A percentile compares a stretch with the other conserved stretches of the same genome.
Conservation (phyloP, 2,329 filamentous ascomycete species). For the Aspergillus japonicus region DNA sequence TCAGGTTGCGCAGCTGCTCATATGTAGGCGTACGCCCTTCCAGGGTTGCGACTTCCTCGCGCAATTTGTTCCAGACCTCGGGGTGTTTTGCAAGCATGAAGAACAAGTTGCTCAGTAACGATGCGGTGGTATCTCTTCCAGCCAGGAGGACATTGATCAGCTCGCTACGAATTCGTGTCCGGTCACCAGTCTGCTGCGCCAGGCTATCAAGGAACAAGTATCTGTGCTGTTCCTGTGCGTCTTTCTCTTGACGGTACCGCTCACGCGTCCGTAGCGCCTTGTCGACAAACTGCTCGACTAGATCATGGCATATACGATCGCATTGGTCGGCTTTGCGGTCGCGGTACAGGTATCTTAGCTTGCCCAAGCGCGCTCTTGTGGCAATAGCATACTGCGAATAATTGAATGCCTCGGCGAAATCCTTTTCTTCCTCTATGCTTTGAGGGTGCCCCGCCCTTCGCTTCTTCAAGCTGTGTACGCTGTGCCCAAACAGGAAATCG, state of each 20-base stretch:
- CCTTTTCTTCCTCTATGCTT: slow-evolving; percentile 7
- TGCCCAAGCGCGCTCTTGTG: slow-evolving; percentile 15
- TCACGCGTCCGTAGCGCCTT: slow-evolving; percentile 31
- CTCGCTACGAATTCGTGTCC: slow-evolving; percentile 44
- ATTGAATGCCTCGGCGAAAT: slow-evolving; percentile 31
- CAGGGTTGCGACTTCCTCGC: slow-evolving; percentile 26
- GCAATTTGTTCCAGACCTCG: slow-evolving; percentile 37
- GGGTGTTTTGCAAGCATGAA: slow-evolving; percentile 46
- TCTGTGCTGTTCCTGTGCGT: slow-evolving; percentile 16
- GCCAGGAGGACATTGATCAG: slow-evolving; percentile 52
- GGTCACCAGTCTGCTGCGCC: slow-evolving; percentile 45
- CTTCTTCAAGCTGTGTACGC: slow-evolving; percentile 52
- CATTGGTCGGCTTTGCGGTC: slow-evolving; percentile 26
- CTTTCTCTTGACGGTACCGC: slow-evolving; percentile 19
- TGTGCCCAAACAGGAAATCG: slow-evolving; percentile 73
- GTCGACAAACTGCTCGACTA: slow-evolving; percentile 38
- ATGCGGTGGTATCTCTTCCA: slow-evolving; percentile 54
- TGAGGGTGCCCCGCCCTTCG: slow-evolving; percentile 19
- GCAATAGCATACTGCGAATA: slow-evolving; percentile 26
- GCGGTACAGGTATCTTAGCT: slow-evolving; percentile 15
- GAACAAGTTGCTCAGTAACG: slow-evolving; percentile 44
- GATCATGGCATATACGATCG: slow-evolving; percentile 39
- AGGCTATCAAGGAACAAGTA: slow-evolving; percentile 51
- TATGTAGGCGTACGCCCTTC: slow-evolving; percentile 24
- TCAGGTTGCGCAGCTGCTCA: slow-evolving; percentile 24